Evolutionary conservation across 2,329 filamentous ascomycete species (phyloP).

Genomic region (Penicillium sp.): DNA sequence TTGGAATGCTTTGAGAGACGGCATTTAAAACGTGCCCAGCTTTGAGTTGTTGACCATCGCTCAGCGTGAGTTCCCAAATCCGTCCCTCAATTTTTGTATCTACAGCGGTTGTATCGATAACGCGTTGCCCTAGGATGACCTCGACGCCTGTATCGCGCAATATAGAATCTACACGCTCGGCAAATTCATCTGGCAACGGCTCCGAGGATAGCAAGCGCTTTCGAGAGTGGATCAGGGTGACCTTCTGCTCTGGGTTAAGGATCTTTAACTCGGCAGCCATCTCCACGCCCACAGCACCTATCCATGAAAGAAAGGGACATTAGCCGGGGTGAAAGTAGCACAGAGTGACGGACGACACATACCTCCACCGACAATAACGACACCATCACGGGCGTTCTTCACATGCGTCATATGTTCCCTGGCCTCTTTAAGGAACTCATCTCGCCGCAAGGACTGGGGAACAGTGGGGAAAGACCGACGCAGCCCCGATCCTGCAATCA

Average conservation of each 20-base stretch:
- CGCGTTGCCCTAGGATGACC: conserved; percentile 28
- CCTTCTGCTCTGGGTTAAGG: conserved; percentile 60
- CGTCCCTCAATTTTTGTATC: conserved; percentile 15
- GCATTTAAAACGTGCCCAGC: conserved; percentile 69
- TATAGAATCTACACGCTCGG: conserved; percentile 56
- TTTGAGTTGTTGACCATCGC: conserved; percentile 58
- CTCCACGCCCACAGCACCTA: conserved; percentile 74
- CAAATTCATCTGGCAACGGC: conserved; percentile 67
- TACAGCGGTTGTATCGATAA: conserved; percentile 23
- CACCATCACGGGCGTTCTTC: conserved; percentile 45
- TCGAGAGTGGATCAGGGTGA: conserved; percentile 74
- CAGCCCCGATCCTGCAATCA: conserved; percentile 70
- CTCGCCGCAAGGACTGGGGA: conserved; percentile 56
- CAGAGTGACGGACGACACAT: neutral
- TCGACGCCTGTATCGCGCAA: conserved; percentile 61
- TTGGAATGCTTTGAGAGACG: conserved; percentile 61
- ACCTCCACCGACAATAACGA: conserved; percentile 73
- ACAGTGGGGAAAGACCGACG: conserved; percentile 70
- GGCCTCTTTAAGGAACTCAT: conserved; percentile 28
- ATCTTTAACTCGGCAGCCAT: conserved; percentile 77
- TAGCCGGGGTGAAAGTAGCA: too few relatives aligned
- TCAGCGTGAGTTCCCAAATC: conserved; percentile 52
- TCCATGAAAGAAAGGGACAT: neutral
- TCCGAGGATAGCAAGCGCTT: conserved; percentile 70
- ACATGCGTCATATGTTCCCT: conserved; percentile 34